phyloP scores from a whole-genome alignment of 2,329 filamentous ascomycete species.

The Ceratocystis albifundus region DNA sequence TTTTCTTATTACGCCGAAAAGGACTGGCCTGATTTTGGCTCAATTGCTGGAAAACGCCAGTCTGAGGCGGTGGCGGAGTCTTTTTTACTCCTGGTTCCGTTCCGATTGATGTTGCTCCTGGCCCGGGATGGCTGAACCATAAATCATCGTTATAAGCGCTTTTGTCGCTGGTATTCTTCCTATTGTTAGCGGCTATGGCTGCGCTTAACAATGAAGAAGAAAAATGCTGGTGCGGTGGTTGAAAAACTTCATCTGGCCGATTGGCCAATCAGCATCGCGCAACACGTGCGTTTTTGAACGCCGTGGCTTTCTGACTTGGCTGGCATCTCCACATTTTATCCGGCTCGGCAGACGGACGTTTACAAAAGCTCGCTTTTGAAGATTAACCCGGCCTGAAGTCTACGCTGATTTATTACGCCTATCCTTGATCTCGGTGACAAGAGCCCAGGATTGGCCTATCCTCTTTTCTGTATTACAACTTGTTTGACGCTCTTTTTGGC shows the following conservation, averaged over 20 bases:
- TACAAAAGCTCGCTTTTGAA: too few species aligned
- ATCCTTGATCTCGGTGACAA: neutral
- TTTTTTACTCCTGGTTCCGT: neutral
- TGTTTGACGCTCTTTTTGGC: neutral
- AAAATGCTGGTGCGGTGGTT: neutral
- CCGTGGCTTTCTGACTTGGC: neutral
- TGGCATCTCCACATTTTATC: slow-evolving; percentile 5
- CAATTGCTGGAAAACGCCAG: neutral
- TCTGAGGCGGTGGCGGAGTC: neutral
- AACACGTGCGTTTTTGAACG: slow-evolving; percentile 6
- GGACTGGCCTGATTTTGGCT: neutral
- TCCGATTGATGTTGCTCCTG: neutral
- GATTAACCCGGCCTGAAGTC: neutral
- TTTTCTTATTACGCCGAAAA: neutral
- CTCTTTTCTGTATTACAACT: neutral
- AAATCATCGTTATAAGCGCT: neutral
- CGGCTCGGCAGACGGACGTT: slow-evolving; percentile 1
- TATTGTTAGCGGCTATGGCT: neutral
- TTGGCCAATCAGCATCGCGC: neutral
- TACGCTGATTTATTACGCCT: too few species aligned
- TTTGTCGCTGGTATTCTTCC: neutral
- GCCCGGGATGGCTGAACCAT: neutral
- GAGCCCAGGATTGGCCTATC: neutral
- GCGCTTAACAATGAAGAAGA: neutral
- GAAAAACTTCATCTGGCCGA: slow-evolving; percentile 10